These are phyloP conservation scores for Venturia pyrina DNA, from an alignment of 2,329 filamentous ascomycete genomes.

Conservation along the genomic window DNA sequence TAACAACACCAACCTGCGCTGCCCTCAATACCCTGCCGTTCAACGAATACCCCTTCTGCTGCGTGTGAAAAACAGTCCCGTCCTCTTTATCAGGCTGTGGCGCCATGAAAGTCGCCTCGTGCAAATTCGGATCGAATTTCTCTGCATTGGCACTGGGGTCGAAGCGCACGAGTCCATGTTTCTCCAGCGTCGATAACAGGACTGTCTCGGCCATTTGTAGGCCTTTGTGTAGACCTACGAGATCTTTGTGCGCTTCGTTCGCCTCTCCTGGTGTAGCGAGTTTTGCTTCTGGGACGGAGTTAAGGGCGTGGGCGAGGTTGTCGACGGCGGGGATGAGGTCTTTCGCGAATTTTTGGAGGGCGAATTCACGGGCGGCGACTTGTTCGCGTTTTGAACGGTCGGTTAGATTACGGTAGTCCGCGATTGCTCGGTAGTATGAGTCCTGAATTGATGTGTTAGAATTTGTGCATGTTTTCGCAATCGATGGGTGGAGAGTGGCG, in stretches of 20 bases:
- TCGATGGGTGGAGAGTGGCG: not conserved
- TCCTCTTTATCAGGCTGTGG: constrained; percentile 82
- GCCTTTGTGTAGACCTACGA: constrained; percentile 73
- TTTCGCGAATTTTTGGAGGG: constrained; percentile 86
- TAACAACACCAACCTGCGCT: constrained; percentile 92
- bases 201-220: constrained; percentile 92
- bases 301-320: constrained; percentile 89
- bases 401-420: constrained; percentile 97
- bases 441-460: constrained; percentile 48
- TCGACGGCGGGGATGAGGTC: constrained; percentile 93
- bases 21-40: constrained; percentile 85
- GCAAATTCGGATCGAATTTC: constrained; percentile 92
- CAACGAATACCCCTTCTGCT: constrained; percentile 91
- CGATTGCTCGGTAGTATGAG: constrained; percentile 85
- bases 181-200: constrained; percentile 77
- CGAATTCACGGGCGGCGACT: constrained; percentile 79
- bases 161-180: constrained; percentile 88
- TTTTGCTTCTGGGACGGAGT: constrained; percentile 66
- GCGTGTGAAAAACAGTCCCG: constrained; percentile 79
- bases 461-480: not conserved
- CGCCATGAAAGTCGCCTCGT: constrained; percentile 94
- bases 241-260: constrained; percentile 43
- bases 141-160: constrained; percentile 61
- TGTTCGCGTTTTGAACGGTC: constrained; percentile 88
- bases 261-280: constrained; percentile 35